A percentile compares a stretch with the other conserved stretches of the same genome.
These are phyloP conservation scores for Fibroporia radiculosa DNA, from an alignment of 768 basidiomycete species.

Conservation along the genomic window DNA sequence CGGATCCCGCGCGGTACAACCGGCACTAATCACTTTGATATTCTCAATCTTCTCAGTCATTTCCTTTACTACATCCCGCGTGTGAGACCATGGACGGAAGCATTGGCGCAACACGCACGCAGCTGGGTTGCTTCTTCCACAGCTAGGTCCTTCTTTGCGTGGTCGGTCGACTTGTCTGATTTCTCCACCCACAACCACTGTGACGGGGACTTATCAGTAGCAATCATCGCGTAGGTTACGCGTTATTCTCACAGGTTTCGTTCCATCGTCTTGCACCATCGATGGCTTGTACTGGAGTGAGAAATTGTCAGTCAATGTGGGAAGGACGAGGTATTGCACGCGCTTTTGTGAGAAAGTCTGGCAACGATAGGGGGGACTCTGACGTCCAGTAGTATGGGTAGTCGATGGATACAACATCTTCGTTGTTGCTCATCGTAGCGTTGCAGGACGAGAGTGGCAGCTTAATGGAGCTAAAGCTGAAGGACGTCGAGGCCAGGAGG, in stretches of 20 bases:
- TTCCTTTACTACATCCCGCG: constrained; percentile 40
- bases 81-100: not conserved
- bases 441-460: not conserved
- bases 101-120: constrained; percentile 27
- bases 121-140: constrained; percentile 36
- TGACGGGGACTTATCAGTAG: not conserved
- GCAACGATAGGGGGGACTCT: constrained; percentile 32
- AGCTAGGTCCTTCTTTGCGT: constrained; percentile 24
- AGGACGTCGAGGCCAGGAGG: not conserved
- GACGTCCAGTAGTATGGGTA: constrained; percentile 51
- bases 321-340: constrained; percentile 3
- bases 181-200: constrained; percentile 62
- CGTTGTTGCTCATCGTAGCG: constrained; percentile 15
- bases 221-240: not conserved
- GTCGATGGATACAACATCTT: constrained; percentile 32
- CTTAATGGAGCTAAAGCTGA: not conserved
- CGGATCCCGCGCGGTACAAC: not conserved
- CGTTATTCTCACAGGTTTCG: constrained; percentile 45
- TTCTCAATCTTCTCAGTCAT: constrained; percentile 48
- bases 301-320: not conserved
- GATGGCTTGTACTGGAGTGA: constrained; percentile 58
- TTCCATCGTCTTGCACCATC: constrained; percentile 73
- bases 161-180: constrained; percentile 1
- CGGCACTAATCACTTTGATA: constrained; percentile 40
- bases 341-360: constrained; percentile 53